Evolutionary conservation across 108 stramenopile species (phyloP), one percentile per base, ranked within the genome.

Genomic region (Cyclotella baltica): DNA sequence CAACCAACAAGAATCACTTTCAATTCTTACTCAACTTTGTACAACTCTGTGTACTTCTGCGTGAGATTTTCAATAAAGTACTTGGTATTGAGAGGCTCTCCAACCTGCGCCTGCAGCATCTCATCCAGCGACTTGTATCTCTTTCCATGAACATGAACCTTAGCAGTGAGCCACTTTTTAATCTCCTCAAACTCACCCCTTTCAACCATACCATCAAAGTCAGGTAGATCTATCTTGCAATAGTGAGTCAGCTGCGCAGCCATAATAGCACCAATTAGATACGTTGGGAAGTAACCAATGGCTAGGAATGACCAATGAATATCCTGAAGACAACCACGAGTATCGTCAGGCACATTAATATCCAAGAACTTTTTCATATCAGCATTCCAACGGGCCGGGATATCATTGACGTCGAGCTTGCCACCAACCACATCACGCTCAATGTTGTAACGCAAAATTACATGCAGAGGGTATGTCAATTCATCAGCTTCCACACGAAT

Each of bases 401-500:
- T 89, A 43, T 94, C 90, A 3, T 61, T 62, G 11, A 96, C 92
- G 9, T 72, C 67, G 5, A 96, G 62, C 23, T 82, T 72, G 1
- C 96, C 96, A 40, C 76, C 78, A 55, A 96, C 80, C 19, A 98
- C 88, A 35, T 88, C 92, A 38, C 92, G 81, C 74, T 98, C 97
- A 48, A 98, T 87, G 28, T 86, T 82, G 74, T 94, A 96, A 19
- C 97, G 85, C 40, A 96, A 81, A 66, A 96, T 96, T 5, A 98
- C 93, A 83, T 98, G 97, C 3, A 98, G 79, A 0, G 97, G 96
- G 68, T 98, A 98, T 15, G 89, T 90, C 56, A 98, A 75, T 83
- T 98, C 97, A 79, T 96, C 97, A 3, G 97, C 95, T 52, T 98
- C 96, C 29, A 98, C 96, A 10, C 97, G 79, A 73, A 98, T 96